Base-by-base conservation (phyloP, 148 eudicot species). In the Beta vulgaris region DNA sequence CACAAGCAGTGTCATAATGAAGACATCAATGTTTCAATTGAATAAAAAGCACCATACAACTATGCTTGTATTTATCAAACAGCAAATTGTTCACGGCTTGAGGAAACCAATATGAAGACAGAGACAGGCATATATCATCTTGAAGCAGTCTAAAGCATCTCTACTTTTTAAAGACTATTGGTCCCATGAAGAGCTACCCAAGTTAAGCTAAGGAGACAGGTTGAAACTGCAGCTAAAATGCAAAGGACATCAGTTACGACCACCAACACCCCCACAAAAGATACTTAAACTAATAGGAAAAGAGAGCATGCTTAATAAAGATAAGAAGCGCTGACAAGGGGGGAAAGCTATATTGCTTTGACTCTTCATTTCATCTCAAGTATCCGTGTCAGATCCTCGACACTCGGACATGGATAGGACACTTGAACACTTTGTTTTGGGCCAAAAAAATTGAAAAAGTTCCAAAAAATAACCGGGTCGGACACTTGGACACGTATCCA, bases 1-100 rank as follows among this genome's bases (percentile, higher is more conserved):
- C 76, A 35, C 58, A 28, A 63, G 71, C 32, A 62, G 21, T n/a
- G 44, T 35, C 75, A 73, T 11, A 59, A 72, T 49, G 19, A 80
- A 28, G 23, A 44, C 6, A 43, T 21, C 35, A 54, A 66, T n/a
- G 18, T 35, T 23, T 55, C 3, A 35, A 8, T 31, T 14, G 35
- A 69, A 37, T 21, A 14, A 42, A 53, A 15, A 18, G 28, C 46
- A 36, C 23, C 59, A 71, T 21, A 16, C 29, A 71, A 39, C 18
- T n/a, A 71, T 6, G 31, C 21, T 51, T 6, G 2, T 3, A 67
- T 26, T 25, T 9, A 67, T 67, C 28, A 36, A 29, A 34, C 25
- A 37, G 23, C 29, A 37, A 13, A 61, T 32, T 8, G 29, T n/a
- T 64, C 13, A 1, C 21, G 40, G 40, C 8, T 21, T 13, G 13